phyloP scores from a whole-genome alignment of 192 early-diverging fungal genomes.

The Umbelopsis ramanniana region DNA sequence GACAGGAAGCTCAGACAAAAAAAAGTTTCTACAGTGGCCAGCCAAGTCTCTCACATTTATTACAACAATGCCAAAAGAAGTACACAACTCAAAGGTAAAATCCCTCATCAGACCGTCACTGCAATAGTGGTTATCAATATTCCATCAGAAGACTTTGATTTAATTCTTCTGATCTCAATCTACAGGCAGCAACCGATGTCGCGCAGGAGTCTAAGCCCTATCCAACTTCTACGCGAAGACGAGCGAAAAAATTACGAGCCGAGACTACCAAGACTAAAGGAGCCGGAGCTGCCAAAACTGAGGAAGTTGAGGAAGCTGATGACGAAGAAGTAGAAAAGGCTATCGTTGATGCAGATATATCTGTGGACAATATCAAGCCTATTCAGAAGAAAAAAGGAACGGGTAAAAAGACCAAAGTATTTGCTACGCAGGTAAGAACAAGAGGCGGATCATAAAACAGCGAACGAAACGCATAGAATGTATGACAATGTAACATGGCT shows the following conservation, averaged over 20 bases:
- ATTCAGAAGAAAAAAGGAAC: constrained; percentile 6
- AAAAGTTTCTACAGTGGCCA: background rate
- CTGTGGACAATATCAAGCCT: background rate
- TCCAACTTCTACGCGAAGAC: constrained; percentile 1
- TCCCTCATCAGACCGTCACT: background rate
- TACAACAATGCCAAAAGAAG: constrained; percentile 3
- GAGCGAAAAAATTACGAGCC: constrained; percentile 4
- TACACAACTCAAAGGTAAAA: background rate
- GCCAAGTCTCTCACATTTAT: background rate
- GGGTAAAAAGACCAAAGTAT: constrained; percentile 12
- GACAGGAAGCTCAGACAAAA: background rate
- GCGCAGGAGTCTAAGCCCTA: background rate
- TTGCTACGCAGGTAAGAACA: background rate
- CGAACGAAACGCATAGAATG: background rate
- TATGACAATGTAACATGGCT: background rate
- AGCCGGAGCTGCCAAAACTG: too few relatives aligned
- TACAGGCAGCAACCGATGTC: background rate
- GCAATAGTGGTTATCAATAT: background rate
- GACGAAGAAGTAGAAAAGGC: background rate
- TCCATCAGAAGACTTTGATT: background rate
- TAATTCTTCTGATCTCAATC: background rate
- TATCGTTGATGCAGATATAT: background rate
- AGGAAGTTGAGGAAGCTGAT: background rate
- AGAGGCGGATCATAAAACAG: background rate
- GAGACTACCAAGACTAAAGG: background rate